Base-by-base conservation (phyloP, 2,329 filamentous ascomycete species). In the Diaporthe velutina region DNA sequence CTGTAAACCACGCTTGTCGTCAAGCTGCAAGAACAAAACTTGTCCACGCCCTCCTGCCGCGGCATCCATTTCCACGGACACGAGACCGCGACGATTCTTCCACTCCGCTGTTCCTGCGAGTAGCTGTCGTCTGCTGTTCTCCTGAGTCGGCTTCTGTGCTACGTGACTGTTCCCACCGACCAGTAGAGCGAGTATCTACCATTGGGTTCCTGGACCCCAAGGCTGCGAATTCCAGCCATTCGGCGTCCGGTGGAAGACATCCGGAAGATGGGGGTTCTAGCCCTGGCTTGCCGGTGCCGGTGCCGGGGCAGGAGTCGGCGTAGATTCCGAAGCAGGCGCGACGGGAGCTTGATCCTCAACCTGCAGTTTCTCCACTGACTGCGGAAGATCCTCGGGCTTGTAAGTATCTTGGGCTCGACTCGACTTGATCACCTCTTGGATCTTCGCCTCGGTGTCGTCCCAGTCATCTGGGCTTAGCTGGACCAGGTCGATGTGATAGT, bases 401-500 rank as follows among this genome's bases (percentile, higher is more conserved):
- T 88, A 89, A 66, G 84, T 85, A 28, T 90, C 87, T 81, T 90
- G 88, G 33, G 90, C 90, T 78, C 90, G 86, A 79, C 89, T 91
- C 76, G 90, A 91, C 86, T 95, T 95, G 87, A 96, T 95, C 71
- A 96, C 92, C 71, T 89, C 89, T 84, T 97, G 95, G 74, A 98
- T 93, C 77, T 92, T 90, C 61, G 92, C 90, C 86, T 98, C 96
- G 0, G 97, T 95, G 74, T 91, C 88, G 80, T 98, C 97, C 96
- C 96, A 98, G 82, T 99, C 95, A 35, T 92, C 90, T 3, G 94
- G 95, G 77, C 95, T 92, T 66, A 99, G 90, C 78, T 93, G 92
- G 61, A 95, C 92, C 75, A 98, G 91, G 78, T 95, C 91, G 58
- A 97, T 95, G 74, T 90, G 89, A 84, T 97, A 98, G 83, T 94